These are phyloP conservation scores for Aspergillus ruber DNA, from an alignment of 2,329 filamentous ascomycete species.

Conservation along the genomic window DNA sequence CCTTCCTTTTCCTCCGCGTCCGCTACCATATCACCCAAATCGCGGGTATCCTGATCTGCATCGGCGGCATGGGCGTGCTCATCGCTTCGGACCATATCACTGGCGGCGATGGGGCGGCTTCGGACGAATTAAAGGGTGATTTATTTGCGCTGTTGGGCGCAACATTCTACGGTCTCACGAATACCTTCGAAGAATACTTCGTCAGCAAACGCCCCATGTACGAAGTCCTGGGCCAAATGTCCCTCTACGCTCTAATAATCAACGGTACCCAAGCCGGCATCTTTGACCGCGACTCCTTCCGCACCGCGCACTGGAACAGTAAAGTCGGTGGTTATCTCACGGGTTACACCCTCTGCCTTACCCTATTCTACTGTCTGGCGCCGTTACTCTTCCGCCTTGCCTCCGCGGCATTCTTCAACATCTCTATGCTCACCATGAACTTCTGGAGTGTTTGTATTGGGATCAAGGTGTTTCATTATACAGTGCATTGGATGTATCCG, in stretches of 20 bases:
- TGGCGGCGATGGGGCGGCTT: constrained; percentile 61
- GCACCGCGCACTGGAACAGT: constrained; percentile 57
- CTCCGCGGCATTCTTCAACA: constrained; percentile 92
- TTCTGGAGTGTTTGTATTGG: constrained; percentile 97
- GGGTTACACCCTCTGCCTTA: constrained; percentile 81
- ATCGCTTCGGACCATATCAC: constrained; percentile 83
- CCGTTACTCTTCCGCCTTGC: constrained; percentile 85
- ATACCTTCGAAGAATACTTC: constrained; percentile 91
- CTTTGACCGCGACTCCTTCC: constrained; percentile 75
- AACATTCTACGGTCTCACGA: constrained; percentile 83
- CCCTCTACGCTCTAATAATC: constrained; percentile 81
- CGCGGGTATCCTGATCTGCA: constrained; percentile 78
- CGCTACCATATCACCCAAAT: constrained; percentile 87
- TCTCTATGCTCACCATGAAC: constrained; percentile 85
- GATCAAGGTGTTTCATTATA: constrained; percentile 72
- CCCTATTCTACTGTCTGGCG: constrained; percentile 79
- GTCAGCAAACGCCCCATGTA: constrained; percentile 81
- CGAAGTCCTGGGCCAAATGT: constrained; percentile 87
- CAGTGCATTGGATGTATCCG: constrained; percentile 85
- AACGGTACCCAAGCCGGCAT: constrained; percentile 86
- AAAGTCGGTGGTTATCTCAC: constrained; percentile 72
- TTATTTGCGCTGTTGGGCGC: constrained; percentile 85
- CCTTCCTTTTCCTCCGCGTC: constrained; percentile 74
- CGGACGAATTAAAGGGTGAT: constrained; percentile 81
- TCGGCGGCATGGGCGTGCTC: constrained; percentile 82